A percentile compares a stretch with the other conserved stretches of the same genome.
Evolutionary conservation across 768 basidiomycete genomes (phyloP).

Genomic region (Dentipellis sp.): DNA sequence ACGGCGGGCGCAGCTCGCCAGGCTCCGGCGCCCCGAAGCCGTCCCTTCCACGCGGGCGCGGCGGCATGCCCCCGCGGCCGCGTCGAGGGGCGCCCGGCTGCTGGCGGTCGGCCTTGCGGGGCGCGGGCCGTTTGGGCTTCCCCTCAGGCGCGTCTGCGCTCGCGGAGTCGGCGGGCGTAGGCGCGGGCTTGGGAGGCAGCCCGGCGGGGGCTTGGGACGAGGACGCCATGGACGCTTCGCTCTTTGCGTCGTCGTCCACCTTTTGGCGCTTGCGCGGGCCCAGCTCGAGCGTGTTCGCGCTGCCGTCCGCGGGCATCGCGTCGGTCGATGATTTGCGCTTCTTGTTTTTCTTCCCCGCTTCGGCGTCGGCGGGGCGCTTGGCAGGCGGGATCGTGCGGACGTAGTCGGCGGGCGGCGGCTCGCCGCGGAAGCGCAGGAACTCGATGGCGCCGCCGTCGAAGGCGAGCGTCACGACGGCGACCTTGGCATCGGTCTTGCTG

Average conservation of each 20-base stretch:
- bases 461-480: constrained; percentile 43
- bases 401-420: constrained; percentile 21
- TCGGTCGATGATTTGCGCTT: neutral
- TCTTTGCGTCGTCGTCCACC: neutral
- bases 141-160: neutral
- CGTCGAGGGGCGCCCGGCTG: neutral
- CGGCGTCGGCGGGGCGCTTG: neutral
- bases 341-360: constrained; percentile 3
- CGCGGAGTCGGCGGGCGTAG: neutral
- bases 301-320: neutral
- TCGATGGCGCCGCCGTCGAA: constrained; percentile 49
- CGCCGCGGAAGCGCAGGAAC: constrained; percentile 46
- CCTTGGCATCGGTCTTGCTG: constrained; percentile 52
- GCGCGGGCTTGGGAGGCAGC: neutral
- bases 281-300: neutral
- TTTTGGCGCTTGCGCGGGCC: neutral
- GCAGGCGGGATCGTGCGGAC: constrained; percentile 6
- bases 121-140: neutral
- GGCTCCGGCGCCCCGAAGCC: neutral
- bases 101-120: neutral
- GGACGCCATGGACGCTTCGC: neutral
- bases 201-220: neutral
- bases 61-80: neutral
- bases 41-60: neutral
- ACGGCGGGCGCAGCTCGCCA: neutral